A percentile compares a stretch with the other conserved stretches of the same genome.
These are phyloP conservation scores for Eimeria praecox DNA, from an alignment of 169 alveolate species.

Conservation along the genomic window DNA sequence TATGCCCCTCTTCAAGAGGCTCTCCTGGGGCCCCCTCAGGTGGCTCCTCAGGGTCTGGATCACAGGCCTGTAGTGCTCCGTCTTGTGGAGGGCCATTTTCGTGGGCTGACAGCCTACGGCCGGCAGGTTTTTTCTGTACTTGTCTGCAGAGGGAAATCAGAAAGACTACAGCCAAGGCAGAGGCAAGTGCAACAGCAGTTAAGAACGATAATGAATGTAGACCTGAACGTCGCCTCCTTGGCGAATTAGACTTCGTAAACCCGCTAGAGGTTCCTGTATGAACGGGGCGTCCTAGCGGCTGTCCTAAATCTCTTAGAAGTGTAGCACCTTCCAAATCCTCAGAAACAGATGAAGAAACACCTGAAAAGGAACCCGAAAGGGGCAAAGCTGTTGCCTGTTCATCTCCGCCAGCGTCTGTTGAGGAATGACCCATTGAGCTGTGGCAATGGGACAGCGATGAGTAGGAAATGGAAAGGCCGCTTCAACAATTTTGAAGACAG, in stretches of 20 bases:
- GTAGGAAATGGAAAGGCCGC: too few relatives aligned
- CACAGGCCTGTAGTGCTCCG: background rate
- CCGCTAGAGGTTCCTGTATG: background rate
- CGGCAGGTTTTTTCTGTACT: background rate
- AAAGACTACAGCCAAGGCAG: background rate
- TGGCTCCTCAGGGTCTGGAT: background rate
- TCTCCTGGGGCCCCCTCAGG: background rate
- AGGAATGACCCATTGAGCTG: background rate
- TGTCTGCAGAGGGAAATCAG: background rate
- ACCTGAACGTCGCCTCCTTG: background rate
- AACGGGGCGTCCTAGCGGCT: background rate
- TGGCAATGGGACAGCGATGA: background rate
- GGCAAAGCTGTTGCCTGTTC: background rate
- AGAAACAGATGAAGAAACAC: background rate
- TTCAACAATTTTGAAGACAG: too few relatives aligned
- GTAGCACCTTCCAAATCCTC: background rate
- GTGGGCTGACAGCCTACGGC: background rate
- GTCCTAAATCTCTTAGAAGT: background rate
- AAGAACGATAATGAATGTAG: background rate
- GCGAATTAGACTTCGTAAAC: background rate
- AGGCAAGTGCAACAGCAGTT: background rate
- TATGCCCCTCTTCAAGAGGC: too few relatives aligned
- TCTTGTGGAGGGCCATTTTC: background rate
- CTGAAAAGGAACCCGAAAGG: background rate
- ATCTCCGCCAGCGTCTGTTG: conserved; percentile 5